These are phyloP conservation scores for Penicillium capsulatum DNA, from an alignment of 2,329 filamentous ascomycete species.

Conservation along the genomic window DNA sequence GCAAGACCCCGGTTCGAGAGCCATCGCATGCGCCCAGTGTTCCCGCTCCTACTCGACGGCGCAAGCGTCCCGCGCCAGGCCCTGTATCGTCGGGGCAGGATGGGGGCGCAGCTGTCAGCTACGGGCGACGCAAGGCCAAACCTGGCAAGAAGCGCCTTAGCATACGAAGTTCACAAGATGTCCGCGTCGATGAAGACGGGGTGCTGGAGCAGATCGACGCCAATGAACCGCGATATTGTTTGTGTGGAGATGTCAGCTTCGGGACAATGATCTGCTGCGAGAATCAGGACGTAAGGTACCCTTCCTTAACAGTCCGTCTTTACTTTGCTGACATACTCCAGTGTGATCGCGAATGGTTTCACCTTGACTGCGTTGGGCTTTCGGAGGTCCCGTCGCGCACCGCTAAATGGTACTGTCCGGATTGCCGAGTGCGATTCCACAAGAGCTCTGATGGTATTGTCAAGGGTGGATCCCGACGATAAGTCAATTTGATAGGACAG, in stretches of 20 bases:
- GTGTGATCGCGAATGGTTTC: slow-evolving; percentile 66
- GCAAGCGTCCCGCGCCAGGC: slow-evolving; percentile 58
- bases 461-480: slow-evolving; percentile 34
- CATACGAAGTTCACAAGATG: slow-evolving; percentile 40
- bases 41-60: slow-evolving; percentile 43
- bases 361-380: slow-evolving; percentile 58
- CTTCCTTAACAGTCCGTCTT: slow-evolving; percentile 1
- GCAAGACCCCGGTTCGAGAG: slow-evolving; percentile 41
- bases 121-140: slow-evolving; percentile 56
- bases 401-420: slow-evolving; percentile 63
- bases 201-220: slow-evolving; percentile 54
- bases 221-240: slow-evolving; percentile 60
- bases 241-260: slow-evolving; percentile 61
- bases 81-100: slow-evolving; percentile 55
- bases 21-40: slow-evolving; percentile 36
- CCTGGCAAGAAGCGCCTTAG: slow-evolving; percentile 42
- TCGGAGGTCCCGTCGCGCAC: slow-evolving; percentile 56
- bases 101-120: slow-evolving; percentile 59
- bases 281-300: slow-evolving; percentile 51
- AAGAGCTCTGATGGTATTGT: slow-evolving; percentile 42
- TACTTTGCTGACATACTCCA: slow-evolving; percentile 29
- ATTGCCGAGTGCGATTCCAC: slow-evolving; percentile 52
- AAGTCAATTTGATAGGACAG: neutral
- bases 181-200: slow-evolving; percentile 47
- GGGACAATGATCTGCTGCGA: slow-evolving; percentile 65